These are phyloP conservation scores for Pestalotiopsis sp. DNA, from an alignment of 2,329 filamentous ascomycete species.

Conservation along the genomic window DNA sequence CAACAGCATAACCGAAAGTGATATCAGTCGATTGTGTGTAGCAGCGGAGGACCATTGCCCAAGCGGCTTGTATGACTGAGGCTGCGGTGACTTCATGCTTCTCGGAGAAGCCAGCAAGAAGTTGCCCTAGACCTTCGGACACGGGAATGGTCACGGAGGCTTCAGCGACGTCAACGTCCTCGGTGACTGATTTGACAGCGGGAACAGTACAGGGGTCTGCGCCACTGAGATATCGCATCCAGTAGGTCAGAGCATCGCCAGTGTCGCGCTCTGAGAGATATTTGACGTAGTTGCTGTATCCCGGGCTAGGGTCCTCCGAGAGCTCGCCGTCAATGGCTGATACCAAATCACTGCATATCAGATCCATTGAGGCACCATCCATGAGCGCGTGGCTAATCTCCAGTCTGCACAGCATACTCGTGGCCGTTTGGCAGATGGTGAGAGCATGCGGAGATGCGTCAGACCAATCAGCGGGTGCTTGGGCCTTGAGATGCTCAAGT, in stretches of 20 bases:
- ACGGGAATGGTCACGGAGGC: constrained; percentile 3
- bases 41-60: constrained; percentile 6
- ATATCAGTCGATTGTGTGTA: constrained; percentile 3
- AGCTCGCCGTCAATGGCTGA: constrained; percentile 7
- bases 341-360: constrained; percentile 5
- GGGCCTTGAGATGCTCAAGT: background rate
- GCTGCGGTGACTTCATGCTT: constrained; percentile 4
- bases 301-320: background rate
- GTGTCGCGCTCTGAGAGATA: constrained; percentile 5
- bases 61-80: constrained; percentile 8
- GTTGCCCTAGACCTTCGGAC: background rate
- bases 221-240: constrained; percentile 10
- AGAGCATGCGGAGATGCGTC: constrained; percentile 3
- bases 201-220: background rate
- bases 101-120: background rate
- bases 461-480: constrained; percentile 5
- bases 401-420: constrained; percentile 6
- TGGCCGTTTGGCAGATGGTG: constrained; percentile 7
- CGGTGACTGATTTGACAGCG: background rate
- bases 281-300: constrained; percentile 8
- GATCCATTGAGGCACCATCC: constrained; percentile 4
- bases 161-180: background rate
- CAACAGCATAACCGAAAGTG: background rate
- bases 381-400: constrained; percentile 11
- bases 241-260: background rate